Evolutionary conservation across 345 rosid species (phyloP).

Genomic region (Brassica nigra): DNA sequence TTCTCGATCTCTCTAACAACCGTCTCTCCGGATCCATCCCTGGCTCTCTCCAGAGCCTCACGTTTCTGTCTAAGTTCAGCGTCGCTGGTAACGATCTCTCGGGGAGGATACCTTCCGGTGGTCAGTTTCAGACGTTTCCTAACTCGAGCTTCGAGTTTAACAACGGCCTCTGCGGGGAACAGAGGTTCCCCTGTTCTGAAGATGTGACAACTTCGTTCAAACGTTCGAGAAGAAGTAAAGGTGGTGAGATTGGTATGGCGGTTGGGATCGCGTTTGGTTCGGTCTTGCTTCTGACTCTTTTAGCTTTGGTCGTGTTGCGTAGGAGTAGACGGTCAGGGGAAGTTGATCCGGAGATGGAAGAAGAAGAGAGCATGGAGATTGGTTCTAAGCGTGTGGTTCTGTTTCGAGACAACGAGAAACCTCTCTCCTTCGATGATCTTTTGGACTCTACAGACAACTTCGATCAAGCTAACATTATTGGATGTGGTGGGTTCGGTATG

Average conservation of each 20-base stretch:
- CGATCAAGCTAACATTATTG: constrained; percentile 77
- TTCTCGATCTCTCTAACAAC: constrained; percentile 56
- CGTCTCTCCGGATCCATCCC: constrained; percentile 49
- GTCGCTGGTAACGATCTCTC: constrained; percentile 59
- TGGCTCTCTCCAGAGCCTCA: constrained; percentile 39
- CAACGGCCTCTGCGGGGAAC: constrained; percentile 67
- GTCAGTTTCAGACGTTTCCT: constrained; percentile 77
- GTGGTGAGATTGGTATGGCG: constrained; percentile 53
- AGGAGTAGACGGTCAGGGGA: constrained; percentile 55
- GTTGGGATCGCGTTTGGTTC: constrained; percentile 63
- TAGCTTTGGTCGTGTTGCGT: constrained; percentile 52
- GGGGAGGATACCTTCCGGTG: constrained; percentile 62
- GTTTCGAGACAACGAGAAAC: constrained; percentile 61
- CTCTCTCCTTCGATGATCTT: constrained; percentile 68
- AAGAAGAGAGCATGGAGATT: constrained; percentile 50
- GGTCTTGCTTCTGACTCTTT: constrained; percentile 50
- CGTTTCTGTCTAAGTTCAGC: constrained; percentile 60
- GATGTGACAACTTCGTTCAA: neutral
- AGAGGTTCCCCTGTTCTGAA: constrained; percentile 45
- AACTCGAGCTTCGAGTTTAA: constrained; percentile 83
- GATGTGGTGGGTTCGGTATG: constrained; percentile 90
- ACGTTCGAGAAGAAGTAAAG: constrained; percentile 40
- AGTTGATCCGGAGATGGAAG: constrained; percentile 70
- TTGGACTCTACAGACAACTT: constrained; percentile 67
- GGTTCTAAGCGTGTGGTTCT: constrained; percentile 59